Evolutionary conservation across 768 basidiomycete species (phyloP).

Genomic region (Rhodotorula paludigena): DNA sequence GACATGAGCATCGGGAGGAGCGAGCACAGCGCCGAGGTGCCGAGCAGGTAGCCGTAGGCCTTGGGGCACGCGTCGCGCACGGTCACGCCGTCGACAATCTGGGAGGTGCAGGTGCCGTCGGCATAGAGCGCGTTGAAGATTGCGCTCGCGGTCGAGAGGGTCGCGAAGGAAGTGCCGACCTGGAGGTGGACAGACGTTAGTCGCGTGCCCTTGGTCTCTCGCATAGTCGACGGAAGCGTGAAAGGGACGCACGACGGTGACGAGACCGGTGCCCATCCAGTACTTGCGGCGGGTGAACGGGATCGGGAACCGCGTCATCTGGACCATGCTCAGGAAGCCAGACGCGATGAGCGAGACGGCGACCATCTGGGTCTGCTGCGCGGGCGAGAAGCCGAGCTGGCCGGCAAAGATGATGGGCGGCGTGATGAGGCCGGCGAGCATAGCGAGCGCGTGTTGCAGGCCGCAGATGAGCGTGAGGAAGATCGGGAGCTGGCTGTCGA

Average conservation of each 20-base stretch:
- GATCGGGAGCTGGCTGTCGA: background rate
- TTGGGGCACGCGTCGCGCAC: background rate
- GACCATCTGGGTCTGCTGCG: background rate
- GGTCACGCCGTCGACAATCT: background rate
- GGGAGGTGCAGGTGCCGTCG: background rate
- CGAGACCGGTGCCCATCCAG: background rate
- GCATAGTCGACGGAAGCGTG: too few relatives aligned
- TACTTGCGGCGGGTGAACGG: background rate
- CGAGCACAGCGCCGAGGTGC: background rate
- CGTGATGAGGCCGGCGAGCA: conserved; percentile 1
- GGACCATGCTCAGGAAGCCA: background rate
- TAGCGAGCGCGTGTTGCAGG: conserved; percentile 1
- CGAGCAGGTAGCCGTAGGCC: background rate
- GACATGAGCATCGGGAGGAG: background rate
- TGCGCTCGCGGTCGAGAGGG: background rate
- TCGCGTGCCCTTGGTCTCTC: too few relatives aligned
- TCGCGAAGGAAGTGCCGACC: background rate
- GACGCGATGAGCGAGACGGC: conserved; percentile 2
- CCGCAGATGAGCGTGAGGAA: background rate
- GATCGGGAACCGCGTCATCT: background rate
- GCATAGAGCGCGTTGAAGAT: background rate
- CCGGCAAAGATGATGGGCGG: conserved; percentile 1
- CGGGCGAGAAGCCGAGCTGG: background rate
- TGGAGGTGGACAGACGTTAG: too few relatives aligned
- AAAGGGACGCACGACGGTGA: too few relatives aligned